phyloP scores from a whole-genome alignment of 345 rosid genomes.

The Eucalyptus victrix region DNA sequence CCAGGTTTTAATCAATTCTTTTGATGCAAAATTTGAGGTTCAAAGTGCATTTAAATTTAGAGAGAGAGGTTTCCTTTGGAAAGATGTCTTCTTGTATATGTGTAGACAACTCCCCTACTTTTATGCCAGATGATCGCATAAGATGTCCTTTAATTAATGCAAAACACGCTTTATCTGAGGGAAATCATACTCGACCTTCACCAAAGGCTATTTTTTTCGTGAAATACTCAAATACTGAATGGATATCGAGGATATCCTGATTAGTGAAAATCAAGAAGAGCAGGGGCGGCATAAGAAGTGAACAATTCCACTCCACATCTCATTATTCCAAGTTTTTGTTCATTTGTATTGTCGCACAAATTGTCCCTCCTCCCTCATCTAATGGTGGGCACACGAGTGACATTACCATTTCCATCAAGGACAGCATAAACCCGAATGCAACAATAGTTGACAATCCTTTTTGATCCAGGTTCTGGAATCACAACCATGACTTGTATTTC shows the following conservation, averaged over 20 bases:
- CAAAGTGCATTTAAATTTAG: background rate
- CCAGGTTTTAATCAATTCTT: background rate
- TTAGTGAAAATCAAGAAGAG: background rate
- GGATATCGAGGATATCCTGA: background rate
- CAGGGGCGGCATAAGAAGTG: background rate
- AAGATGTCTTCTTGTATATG: background rate
- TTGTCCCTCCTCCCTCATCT: background rate
- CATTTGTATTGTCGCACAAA: background rate
- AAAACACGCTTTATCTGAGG: background rate
- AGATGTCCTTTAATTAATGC: background rate
- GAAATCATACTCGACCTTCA: background rate
- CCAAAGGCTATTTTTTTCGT: background rate
- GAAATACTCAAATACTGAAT: background rate
- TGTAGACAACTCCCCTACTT: background rate
- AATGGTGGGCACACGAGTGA: background rate
- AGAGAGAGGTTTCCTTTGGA: background rate
- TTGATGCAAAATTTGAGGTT: background rate
- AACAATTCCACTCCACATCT: background rate
- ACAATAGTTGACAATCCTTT: background rate
- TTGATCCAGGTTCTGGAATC: background rate
- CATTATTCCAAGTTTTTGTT: background rate
- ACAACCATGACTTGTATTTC: background rate
- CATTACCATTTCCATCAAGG: background rate
- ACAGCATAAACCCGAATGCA: background rate
- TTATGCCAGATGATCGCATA: background rate